Evolutionary conservation across 331 rosid species (phyloP), one percentile per base, ranked within the genome.

Genomic region (Stylosanthes scabra): DNA sequence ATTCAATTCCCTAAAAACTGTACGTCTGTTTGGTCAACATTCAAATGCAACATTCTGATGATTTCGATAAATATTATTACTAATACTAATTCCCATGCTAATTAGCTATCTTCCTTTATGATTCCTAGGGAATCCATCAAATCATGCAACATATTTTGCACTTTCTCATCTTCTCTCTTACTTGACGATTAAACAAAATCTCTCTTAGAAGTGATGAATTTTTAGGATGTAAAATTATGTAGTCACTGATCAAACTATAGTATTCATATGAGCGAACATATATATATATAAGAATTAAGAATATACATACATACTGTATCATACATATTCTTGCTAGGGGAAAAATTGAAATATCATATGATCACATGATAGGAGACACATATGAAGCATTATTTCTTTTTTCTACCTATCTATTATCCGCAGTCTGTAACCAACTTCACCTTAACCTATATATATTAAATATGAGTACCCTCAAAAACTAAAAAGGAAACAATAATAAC

Each of bases 301-400:
- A 52, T 29, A 58, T 64, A 27, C 11, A 13, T n/a, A n/a, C n/a
- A 13, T n/a, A n/a, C 7, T 39, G 29, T 41, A 49, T 34, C 39
- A 34, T 34, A 34, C 7, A 34, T 6, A 34, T 20, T 76, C 40
- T 61, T 52, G 15, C 11, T n/a, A 31, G 39, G 10, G 61, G 8
- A 5, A 42, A 28, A 67, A 34, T 9, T 10, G 14, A 25, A 67
- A 31, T 51, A 66, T 4, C 77, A 70, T 31, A 68, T 60, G 46
- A 65, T 28, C 63, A 78, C 63, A 79, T 46, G 57, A 15, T 16
- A 31, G 42, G 4, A n/a, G 39, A 57, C 8, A 41, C 7, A 52
- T 29, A 20, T 71, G 37, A 54, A 70, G 29, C 68, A 65, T 47
- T 70, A n/a, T 63, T 34, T 27, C 59, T 39, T 49, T 50, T 47